These are phyloP conservation scores for Sanguinoderma infundibulare DNA, from an alignment of 1,284 basidiomycete genomes.

Conservation along the genomic window DNA sequence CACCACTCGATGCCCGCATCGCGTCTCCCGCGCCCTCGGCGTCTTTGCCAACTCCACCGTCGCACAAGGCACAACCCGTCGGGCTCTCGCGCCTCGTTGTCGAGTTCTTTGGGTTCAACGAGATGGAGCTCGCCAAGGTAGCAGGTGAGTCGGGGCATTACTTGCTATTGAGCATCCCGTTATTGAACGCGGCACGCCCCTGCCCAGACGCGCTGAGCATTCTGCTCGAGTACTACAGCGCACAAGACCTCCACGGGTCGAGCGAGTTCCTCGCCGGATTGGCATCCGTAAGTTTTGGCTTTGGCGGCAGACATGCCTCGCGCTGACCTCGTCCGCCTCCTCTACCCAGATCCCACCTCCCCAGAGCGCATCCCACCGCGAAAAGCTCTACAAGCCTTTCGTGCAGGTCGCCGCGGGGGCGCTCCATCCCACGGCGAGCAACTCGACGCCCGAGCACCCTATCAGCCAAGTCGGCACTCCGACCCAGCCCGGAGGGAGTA, in stretches of 20 bases:
- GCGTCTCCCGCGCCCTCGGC: constrained; percentile 37
- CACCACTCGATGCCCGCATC: constrained; percentile 68
- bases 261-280: constrained; percentile 58
- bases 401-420: constrained; percentile 21
- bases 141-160: constrained; percentile 53
- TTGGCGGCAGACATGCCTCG: constrained; percentile 7
- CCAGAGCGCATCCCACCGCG: constrained; percentile 21
- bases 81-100: constrained; percentile 69
- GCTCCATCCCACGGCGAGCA: constrained; percentile 10
- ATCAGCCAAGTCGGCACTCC: constrained; percentile 23
- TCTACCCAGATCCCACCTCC: constrained; percentile 50
- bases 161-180: not conserved
- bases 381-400: constrained; percentile 32
- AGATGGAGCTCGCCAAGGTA: constrained; percentile 57
- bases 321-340: constrained; percentile 1
- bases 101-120: constrained; percentile 66
- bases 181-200: not conserved
- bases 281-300: constrained; percentile 47
- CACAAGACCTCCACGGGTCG: constrained; percentile 54
- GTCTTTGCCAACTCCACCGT: constrained; percentile 55
- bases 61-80: constrained; percentile 72
- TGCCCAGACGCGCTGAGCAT: constrained; percentile 62
- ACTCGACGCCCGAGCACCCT: constrained; percentile 15
- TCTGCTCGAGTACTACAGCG: constrained; percentile 73
- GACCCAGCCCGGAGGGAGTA: constrained; percentile 20